These are phyloP conservation scores for Hyaloraphidium curvatum DNA, from an alignment of 192 early-diverging fungal genomes.

Conservation along the genomic window DNA sequence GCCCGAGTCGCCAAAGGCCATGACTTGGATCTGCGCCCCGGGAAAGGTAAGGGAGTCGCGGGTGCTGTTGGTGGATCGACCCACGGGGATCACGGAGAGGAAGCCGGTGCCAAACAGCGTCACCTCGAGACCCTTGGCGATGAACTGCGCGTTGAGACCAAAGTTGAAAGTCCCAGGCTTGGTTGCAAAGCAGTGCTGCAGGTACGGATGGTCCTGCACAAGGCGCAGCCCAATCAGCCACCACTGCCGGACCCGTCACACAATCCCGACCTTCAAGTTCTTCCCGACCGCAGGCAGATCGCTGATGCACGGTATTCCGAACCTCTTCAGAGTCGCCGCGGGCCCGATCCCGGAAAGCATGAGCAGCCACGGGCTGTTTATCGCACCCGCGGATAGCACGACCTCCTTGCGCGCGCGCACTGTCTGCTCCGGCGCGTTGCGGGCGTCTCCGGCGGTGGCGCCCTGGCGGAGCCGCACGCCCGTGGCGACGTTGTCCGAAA, in stretches of 20 bases:
- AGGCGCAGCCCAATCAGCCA: too few species aligned
- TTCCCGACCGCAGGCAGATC: conserved; percentile 13
- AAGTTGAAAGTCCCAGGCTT: too few species aligned
- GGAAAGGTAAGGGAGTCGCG: too few species aligned
- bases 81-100: too few species aligned
- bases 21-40: background rate
- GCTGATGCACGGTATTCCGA: conserved; percentile 10
- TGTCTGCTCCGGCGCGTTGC: background rate
- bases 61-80: too few species aligned
- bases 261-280: conserved; percentile 17
- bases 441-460: background rate
- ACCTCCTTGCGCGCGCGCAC: conserved; percentile 11
- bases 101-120: too few species aligned
- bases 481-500: background rate
- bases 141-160: too few species aligned
- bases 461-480: background rate
- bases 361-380: conserved; percentile 13
- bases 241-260: too few species aligned
- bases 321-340: background rate
- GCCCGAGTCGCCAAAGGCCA: background rate
- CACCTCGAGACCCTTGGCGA: too few species aligned
- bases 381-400: conserved; percentile 16
- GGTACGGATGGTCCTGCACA: too few species aligned
- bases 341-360: conserved; percentile 20
- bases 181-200: too few species aligned